Evolutionary conservation across 805 yeast genomes (phyloP).

Genomic region (Schwanniomyces yamadae): DNA sequence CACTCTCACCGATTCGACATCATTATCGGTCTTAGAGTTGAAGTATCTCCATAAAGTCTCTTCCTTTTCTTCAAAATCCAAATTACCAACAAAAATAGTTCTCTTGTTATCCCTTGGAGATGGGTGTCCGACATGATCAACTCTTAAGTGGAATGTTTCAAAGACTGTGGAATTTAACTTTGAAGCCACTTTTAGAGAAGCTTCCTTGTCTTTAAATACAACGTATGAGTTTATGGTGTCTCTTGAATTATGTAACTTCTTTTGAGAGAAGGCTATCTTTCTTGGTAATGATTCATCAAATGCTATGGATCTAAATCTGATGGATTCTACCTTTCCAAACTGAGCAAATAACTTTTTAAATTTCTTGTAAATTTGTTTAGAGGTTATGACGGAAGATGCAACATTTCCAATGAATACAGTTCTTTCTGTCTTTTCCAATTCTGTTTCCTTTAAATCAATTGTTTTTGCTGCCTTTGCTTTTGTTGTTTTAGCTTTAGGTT

Average conservation of each 20-base stretch:
- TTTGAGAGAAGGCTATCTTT: constrained; percentile 84
- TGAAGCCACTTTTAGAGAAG: constrained; percentile 46
- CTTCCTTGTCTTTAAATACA: constrained; percentile 61
- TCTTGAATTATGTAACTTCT: constrained; percentile 71
- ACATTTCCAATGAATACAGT: constrained; percentile 90
- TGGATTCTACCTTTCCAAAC: constrained; percentile 61
- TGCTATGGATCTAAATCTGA: constrained; percentile 90
- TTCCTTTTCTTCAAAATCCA: constrained; percentile 90
- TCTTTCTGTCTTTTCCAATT: constrained; percentile 76
- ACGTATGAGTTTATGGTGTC: constrained; percentile 87
- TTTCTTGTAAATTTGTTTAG: constrained; percentile 56
- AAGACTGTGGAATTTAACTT: constrained; percentile 66
- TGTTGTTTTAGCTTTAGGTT: constrained; percentile 9
- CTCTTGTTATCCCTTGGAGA: constrained; percentile 78
- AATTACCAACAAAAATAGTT: constrained; percentile 87
- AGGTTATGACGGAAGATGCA: constrained; percentile 59
- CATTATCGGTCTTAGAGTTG: constrained; percentile 41
- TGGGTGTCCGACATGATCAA: constrained; percentile 93
- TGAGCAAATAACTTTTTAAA: constrained; percentile 63
- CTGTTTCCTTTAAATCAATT: constrained; percentile 64
- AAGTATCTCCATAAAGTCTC: constrained; percentile 87
- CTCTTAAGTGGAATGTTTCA: constrained; percentile 74
- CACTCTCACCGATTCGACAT: constrained; percentile 84
- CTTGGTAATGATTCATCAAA: constrained; percentile 86
- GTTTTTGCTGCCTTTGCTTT: constrained; percentile 40